Percentiles rank a stretch among this genome's conserved stretches.
Evolutionary conservation across 192 early-diverging fungal genomes (phyloP).

Genomic region (Spizellomyces sp.): DNA sequence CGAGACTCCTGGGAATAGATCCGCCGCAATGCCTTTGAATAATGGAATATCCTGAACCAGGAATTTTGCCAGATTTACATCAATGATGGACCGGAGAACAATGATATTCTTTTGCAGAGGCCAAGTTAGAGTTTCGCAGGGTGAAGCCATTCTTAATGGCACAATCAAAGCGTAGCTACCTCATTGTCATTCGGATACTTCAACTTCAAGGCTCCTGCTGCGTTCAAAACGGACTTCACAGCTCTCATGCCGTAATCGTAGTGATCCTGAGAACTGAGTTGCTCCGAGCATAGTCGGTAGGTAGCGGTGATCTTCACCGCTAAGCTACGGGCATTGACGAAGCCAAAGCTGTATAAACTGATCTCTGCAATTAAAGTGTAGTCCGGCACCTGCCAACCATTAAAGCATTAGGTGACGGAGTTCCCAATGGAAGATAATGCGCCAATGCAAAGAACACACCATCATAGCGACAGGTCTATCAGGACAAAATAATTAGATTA

Average conservation of each 20-base stretch:
- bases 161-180: slow-evolving; percentile 5
- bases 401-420: not conserved
- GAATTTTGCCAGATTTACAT: slow-evolving; percentile 66
- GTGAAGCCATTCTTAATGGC: not conserved
- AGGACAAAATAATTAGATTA: not conserved
- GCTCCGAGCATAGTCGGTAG: slow-evolving; percentile 62
- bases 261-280: slow-evolving; percentile 64
- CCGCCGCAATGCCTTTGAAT: slow-evolving; percentile 65
- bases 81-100: slow-evolving; percentile 61
- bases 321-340: slow-evolving; percentile 54
- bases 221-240: slow-evolving; percentile 62
- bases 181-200: slow-evolving; percentile 65
- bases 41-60: slow-evolving; percentile 63
- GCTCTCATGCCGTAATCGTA: slow-evolving; percentile 69
- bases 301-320: slow-evolving; percentile 65
- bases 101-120: slow-evolving; percentile 42
- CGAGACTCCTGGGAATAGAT: slow-evolving; percentile 61
- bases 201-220: slow-evolving; percentile 57
- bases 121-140: not conserved
- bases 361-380: slow-evolving; percentile 68
- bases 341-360: slow-evolving; percentile 65
- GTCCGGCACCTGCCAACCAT: slow-evolving; percentile 54
- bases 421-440: not conserved
- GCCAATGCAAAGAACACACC: slow-evolving; percentile 25
- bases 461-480: slow-evolving; percentile 58